A percentile compares a stretch with the other conserved stretches of the same genome.
Evolutionary conservation across 1,284 basidiomycete species (phyloP).

Genomic region (Ganoderma lingzhi): DNA sequence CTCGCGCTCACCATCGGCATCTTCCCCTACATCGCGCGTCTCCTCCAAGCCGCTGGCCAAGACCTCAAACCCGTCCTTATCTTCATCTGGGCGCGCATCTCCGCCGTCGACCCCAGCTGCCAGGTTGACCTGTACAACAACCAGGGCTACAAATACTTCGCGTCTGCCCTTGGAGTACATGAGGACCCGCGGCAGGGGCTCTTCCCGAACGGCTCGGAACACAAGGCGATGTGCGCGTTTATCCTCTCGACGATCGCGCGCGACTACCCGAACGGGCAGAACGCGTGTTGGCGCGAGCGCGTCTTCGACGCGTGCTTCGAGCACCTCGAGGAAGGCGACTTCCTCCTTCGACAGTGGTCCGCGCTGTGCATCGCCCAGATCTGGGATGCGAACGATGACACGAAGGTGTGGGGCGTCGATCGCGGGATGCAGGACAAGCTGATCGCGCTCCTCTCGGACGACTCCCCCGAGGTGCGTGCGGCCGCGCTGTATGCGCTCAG

Average conservation of each 20-base stretch:
- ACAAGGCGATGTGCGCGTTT: slow-evolving; percentile 99
- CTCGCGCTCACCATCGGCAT: slow-evolving; percentile 98
- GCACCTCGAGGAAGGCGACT: slow-evolving; percentile 90
- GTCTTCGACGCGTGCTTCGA: slow-evolving; percentile 93
- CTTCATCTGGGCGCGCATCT: slow-evolving; percentile 98
- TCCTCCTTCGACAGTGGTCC: slow-evolving; percentile 93
- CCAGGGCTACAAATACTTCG: slow-evolving; percentile 90
- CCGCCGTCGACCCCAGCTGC: slow-evolving; percentile 94
- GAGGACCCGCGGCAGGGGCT: slow-evolving; percentile 66
- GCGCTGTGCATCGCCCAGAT: slow-evolving; percentile 94
- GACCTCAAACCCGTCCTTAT: slow-evolving; percentile 98
- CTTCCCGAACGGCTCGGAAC: slow-evolving; percentile 93
- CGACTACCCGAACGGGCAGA: slow-evolving; percentile 88
- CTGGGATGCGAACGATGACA: slow-evolving; percentile 94
- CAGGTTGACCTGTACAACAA: slow-evolving; percentile 92
- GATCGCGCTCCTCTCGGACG: slow-evolving; percentile 85
- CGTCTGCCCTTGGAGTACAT: slow-evolving; percentile 76
- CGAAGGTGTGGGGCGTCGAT: slow-evolving; percentile 87
- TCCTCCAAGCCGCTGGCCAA: slow-evolving; percentile 93
- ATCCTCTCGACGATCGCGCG: slow-evolving; percentile 94
- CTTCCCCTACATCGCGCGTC: slow-evolving; percentile 97
- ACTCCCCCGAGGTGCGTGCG: slow-evolving; percentile 92
- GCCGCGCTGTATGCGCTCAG: slow-evolving; percentile 94
- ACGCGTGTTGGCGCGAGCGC: slow-evolving; percentile 84
- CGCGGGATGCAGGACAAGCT: slow-evolving; percentile 88